Base-by-base conservation (phyloP, 257 asterid species). In the Solanum lycopersicoides region DNA sequence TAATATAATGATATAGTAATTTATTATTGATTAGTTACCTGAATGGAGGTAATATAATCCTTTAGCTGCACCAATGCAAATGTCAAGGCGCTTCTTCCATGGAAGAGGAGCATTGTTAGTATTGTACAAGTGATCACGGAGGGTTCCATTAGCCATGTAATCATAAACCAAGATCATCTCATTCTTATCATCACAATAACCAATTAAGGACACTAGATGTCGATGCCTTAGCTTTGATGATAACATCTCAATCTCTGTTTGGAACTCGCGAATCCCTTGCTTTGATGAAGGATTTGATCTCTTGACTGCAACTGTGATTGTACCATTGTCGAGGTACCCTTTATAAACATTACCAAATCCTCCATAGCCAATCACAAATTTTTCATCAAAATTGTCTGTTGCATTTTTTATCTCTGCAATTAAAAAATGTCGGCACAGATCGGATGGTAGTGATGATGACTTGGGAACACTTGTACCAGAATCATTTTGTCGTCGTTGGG, bases 91-190 rank as follows among this genome's bases (percentile, higher is more conserved):
- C 18, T 91, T 85, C 86, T 89, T 92, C 96, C 96, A 94, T 3
- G 87, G 35, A 25, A 94, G 77, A 3, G 93, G 93, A 2, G 92
- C 20, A 56, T 92, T 93, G 0, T 85, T 18, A 0, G 96, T 35
- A 2, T 84, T 86, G 88, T 92, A 92, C 82, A 93, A 93, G 59
- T 92, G 97, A 84, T 89, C 92, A 2, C 93, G 94, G 0, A 93
- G 82, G 0, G 95, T 93, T 20, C 95, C 97, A 32, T 89, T 90
- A 3, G 92, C 84, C 96, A 94, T 93, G 92, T 93, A 92, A 23
- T 95, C 98, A 47, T 95, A 95, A 23, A 95, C 95, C 68, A 95
- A 69, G 85, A 95, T 93, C 98, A 94, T 91, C 87, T 95, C 97
- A 0, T 91, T 91, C 1, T 84, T 44, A 16, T 92, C 93, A 47